Evolutionary conservation across 352 stramenopile genomes (phyloP).

Genomic region (Globisporangium paddicum): DNA sequence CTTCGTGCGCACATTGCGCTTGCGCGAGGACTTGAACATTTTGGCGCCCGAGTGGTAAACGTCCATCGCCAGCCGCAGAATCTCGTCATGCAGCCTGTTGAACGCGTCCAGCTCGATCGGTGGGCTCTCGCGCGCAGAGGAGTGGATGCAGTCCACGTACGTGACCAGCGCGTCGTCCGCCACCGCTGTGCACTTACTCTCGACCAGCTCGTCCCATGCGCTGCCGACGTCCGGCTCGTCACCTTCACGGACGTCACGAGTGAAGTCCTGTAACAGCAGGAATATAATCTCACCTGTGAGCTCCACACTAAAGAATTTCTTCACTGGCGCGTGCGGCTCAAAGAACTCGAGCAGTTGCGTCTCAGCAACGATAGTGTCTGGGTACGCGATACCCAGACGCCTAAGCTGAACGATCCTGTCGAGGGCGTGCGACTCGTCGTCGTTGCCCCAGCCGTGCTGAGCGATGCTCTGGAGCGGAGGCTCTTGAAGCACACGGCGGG

Average conservation of each 20-base stretch:
- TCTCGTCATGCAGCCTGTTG: conserved; percentile 66
- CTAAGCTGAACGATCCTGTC: conserved; percentile 38
- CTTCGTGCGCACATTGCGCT: conserved; percentile 38
- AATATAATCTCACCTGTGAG: conserved; percentile 55
- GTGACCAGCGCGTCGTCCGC: conserved; percentile 60
- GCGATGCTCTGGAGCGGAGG: conserved; percentile 8
- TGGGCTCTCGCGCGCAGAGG: conserved; percentile 41
- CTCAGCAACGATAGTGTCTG: neutral
- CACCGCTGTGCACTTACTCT: conserved; percentile 40
- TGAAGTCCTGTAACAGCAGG: conserved; percentile 30
- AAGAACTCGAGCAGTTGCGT: conserved; percentile 23
- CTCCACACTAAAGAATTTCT: conserved; percentile 60
- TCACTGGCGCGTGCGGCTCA: conserved; percentile 29
- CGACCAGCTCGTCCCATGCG: conserved; percentile 67
- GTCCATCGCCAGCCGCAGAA: conserved; percentile 62
- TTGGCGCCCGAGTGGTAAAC: conserved; percentile 46
- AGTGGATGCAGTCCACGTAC: conserved; percentile 74
- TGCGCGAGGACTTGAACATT: conserved; percentile 28
- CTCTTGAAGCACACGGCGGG: conserved; percentile 18
- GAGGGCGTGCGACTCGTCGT: conserved; percentile 10
- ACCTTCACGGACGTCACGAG: conserved; percentile 20
- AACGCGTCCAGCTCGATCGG: conserved; percentile 65
- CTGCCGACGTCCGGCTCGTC: conserved; percentile 44
- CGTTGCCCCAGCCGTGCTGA: neutral
- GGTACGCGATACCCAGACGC: conserved; percentile 18